Conservation (phyloP, 108 stramenopile species). For the Cyclotella distinguenda region DNA sequence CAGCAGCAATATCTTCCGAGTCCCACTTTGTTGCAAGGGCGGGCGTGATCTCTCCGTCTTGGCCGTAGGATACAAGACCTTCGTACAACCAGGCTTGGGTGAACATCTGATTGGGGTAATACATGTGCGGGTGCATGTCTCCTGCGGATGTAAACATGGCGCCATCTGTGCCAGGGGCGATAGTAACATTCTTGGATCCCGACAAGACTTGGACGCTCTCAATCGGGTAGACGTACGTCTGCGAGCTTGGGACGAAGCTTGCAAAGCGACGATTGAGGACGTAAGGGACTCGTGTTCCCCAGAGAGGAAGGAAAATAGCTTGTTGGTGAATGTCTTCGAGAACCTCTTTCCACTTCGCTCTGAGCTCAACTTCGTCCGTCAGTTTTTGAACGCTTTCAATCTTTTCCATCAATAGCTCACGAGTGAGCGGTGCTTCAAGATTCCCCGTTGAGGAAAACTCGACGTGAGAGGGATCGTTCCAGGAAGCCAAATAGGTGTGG, state of each 20-base stretch:
- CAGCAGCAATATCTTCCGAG: conserved; percentile 14
- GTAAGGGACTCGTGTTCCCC: conserved; percentile 60
- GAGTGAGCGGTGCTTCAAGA: conserved; percentile 47
- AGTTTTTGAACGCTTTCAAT: conserved; percentile 47
- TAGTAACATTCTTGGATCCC: conserved; percentile 46
- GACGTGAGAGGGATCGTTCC: conserved; percentile 50
- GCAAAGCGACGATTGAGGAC: conserved; percentile 60
- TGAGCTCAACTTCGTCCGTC: conserved; percentile 12
- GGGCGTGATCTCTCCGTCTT: conserved; percentile 56
- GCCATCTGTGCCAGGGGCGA: conserved; percentile 54
- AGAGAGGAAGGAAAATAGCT: conserved; percentile 58
- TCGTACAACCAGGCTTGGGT: conserved; percentile 67
- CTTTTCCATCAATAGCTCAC: conserved; percentile 37
- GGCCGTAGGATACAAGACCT: conserved; percentile 61
- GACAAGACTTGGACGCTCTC: conserved; percentile 25
- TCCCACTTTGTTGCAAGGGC: conserved; percentile 55
- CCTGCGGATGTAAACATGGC: conserved; percentile 47
- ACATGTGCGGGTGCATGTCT: conserved; percentile 60
- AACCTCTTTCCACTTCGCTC: conserved; percentile 48
- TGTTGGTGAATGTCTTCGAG: conserved; percentile 55
- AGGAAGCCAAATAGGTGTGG: conserved; percentile 54
- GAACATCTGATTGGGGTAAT: conserved; percentile 58
- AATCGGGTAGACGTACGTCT: conserved; percentile 49
- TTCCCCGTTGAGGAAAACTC: conserved; percentile 51
- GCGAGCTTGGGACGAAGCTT: conserved; percentile 42